These are phyloP conservation scores for Aspergillus spinulosporus DNA, from an alignment of 2,329 filamentous ascomycete species.

Conservation along the genomic window DNA sequence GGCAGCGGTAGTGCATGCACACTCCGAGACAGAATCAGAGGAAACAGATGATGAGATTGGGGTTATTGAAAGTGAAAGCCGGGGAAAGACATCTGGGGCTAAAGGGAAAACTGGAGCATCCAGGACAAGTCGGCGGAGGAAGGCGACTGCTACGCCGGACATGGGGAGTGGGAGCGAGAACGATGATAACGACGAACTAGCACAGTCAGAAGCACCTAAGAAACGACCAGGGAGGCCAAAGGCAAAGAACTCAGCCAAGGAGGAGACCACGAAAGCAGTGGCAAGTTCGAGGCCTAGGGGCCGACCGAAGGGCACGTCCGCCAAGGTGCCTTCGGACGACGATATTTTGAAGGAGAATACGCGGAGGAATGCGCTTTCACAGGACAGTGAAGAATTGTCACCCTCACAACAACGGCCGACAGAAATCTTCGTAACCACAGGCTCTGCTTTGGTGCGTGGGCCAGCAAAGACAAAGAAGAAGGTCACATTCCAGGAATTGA, in stretches of 20 bases:
- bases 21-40: constrained; percentile 18
- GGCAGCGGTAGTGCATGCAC: constrained; percentile 7
- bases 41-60: constrained; percentile 31
- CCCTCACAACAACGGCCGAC: constrained; percentile 21
- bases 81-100: constrained; percentile 5
- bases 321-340: constrained; percentile 18
- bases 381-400: constrained; percentile 12
- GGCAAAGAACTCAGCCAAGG: constrained; percentile 12
- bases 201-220: constrained; percentile 25
- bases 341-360: constrained; percentile 20
- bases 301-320: constrained; percentile 30
- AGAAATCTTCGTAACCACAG: constrained; percentile 31
- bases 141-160: constrained; percentile 10
- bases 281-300: constrained; percentile 29
- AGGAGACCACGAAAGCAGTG: constrained; percentile 16
- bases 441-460: constrained; percentile 32
- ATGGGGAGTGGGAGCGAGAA: constrained; percentile 22
- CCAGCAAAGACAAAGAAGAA: constrained; percentile 43
- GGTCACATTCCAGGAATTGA: constrained; percentile 49
- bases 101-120: constrained; percentile 18
- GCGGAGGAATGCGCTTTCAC: constrained; percentile 16
- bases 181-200: constrained; percentile 30
- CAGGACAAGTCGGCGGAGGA: constrained; percentile 16
- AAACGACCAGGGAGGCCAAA: constrained; percentile 24
- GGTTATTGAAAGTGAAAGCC: constrained; percentile 17